Base-by-base conservation (phyloP, 345 rosid genomes). In the Triadica sebifera region DNA sequence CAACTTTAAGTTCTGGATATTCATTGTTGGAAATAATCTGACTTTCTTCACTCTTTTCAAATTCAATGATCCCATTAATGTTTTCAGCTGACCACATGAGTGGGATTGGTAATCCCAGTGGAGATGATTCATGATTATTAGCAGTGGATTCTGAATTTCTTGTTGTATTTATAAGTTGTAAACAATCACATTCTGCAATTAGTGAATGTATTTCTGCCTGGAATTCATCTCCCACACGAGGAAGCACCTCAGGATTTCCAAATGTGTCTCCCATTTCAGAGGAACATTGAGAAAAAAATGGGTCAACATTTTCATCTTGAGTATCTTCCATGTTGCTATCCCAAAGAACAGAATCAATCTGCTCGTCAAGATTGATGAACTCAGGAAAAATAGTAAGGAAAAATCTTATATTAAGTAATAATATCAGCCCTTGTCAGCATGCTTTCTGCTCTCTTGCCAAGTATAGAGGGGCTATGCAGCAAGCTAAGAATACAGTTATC, bases 161-260 rank as follows among this genome's bases (percentile, higher is more conserved):
- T 71, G 75, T 16, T 73, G 52, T 24, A 50, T 25, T 70, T 62
- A 77, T 38, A 71, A 82, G 85, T 55, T 57, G 81, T 12, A 79
- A 65, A 65, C 78, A 69, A 57, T 78, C 80, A 71, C 53, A 12
- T 37, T 80, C 61, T 46, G 82, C 73, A 38, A 84, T 9, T 22
- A 84, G 58, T 24, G 73, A 70, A 24, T 89, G 89, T 70, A 89
- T 80, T 65, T 82, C 81, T 64, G 87, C 90, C 71, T 90, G 93
- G 78, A 80, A 87, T 64, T 84, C 72, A 71, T 79, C 80, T 77
- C 96, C 96, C 77, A 90, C 86, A 70, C 84, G 84, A 46, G 90
- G 91, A 74, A 80, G 69, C 59, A 79, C 17, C 69, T 75, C 74
- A 43, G 83, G 87, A 29, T 90, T 82, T 70, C 90, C 89, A 72